Evolutionary conservation across 1,284 basidiomycete species (phyloP).

Genomic region (Mycena citricolor): DNA sequence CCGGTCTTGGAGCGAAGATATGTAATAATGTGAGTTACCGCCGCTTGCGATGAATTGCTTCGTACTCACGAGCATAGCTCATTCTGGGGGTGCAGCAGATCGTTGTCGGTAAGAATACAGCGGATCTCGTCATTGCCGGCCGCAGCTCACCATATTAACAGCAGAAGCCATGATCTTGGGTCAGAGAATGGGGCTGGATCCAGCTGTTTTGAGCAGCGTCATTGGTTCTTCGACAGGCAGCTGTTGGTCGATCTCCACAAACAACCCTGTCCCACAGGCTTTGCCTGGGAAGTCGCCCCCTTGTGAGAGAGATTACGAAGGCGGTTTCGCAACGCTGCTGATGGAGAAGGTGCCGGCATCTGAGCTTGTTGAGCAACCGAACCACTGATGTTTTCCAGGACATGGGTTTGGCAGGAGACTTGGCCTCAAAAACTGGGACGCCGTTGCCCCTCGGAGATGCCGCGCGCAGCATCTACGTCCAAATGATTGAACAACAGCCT

Average conservation of each 20-base stretch:
- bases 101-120: too few relatives aligned
- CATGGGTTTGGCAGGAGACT: slow-evolving; percentile 72
- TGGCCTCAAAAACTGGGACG: slow-evolving; percentile 50
- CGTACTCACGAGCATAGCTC: slow-evolving; percentile 38
- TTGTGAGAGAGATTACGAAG: slow-evolving; percentile 81
- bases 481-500: slow-evolving; percentile 52
- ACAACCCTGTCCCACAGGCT: slow-evolving; percentile 84
- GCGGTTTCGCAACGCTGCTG: slow-evolving; percentile 79
- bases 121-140: too few relatives aligned
- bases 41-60: background rate
- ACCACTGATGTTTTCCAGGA: slow-evolving; percentile 48
- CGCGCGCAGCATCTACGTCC: slow-evolving; percentile 59
- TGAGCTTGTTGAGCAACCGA: background rate
- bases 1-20: slow-evolving; percentile 84
- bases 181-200: slow-evolving; percentile 71
- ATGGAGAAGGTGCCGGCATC: slow-evolving; percentile 72
- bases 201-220: slow-evolving; percentile 73
- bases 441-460: slow-evolving; percentile 65
- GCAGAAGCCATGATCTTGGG: slow-evolving; percentile 87
- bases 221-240: slow-evolving; percentile 82
- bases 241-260: slow-evolving; percentile 84
- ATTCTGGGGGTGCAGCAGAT: slow-evolving; percentile 78
- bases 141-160: too few relatives aligned
- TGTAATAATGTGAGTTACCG: slow-evolving; percentile 66
- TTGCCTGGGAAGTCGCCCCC: slow-evolving; percentile 68